Evolutionary conservation across 176 grass and related monocot species (phyloP).

Genomic region (Aechmea fasciata): DNA sequence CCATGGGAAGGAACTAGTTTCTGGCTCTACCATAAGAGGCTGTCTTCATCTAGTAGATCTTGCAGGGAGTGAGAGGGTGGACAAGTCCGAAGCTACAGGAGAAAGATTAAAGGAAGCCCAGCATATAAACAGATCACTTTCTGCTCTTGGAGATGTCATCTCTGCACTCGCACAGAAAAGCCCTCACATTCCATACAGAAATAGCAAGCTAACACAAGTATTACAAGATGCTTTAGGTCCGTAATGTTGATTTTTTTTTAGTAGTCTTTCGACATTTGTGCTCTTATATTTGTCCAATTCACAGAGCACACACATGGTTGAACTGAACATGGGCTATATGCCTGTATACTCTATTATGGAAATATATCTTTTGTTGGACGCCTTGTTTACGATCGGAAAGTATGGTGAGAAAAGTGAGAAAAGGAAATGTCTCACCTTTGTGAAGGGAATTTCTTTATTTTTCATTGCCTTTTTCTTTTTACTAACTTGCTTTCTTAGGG

Average conservation of each 20-base stretch:
- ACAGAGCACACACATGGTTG: too few relatives aligned
- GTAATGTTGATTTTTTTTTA: not conserved
- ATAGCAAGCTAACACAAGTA: slow-evolving; percentile 90
- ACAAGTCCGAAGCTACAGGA: slow-evolving; percentile 74
- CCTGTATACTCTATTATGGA: too few relatives aligned
- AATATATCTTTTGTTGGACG: too few relatives aligned
- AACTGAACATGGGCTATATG: too few relatives aligned
- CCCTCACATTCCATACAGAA: slow-evolving; percentile 75
- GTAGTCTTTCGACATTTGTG: not conserved
- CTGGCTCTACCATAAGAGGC: slow-evolving; percentile 55
- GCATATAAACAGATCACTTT: slow-evolving; percentile 75
- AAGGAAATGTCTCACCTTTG: too few relatives aligned
- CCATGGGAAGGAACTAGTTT: slow-evolving; percentile 46
- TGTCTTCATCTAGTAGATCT: slow-evolving; percentile 89
- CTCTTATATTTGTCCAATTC: too few relatives aligned
- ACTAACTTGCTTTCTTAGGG: too few relatives aligned
- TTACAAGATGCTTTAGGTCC: slow-evolving; percentile 86
- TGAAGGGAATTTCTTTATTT: too few relatives aligned
- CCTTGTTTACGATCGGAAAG: too few relatives aligned
- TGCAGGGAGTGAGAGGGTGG: slow-evolving; percentile 73
- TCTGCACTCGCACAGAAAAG: slow-evolving; percentile 73
- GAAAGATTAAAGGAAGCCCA: slow-evolving; percentile 83
- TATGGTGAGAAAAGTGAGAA: too few relatives aligned
- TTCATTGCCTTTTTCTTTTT: too few relatives aligned
- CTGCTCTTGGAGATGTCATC: slow-evolving; percentile 83